A percentile compares a stretch with the other conserved stretches of the same genome.
Conservation (phyloP, 305 asterid genomes). For the Fraxinus paxiana region DNA sequence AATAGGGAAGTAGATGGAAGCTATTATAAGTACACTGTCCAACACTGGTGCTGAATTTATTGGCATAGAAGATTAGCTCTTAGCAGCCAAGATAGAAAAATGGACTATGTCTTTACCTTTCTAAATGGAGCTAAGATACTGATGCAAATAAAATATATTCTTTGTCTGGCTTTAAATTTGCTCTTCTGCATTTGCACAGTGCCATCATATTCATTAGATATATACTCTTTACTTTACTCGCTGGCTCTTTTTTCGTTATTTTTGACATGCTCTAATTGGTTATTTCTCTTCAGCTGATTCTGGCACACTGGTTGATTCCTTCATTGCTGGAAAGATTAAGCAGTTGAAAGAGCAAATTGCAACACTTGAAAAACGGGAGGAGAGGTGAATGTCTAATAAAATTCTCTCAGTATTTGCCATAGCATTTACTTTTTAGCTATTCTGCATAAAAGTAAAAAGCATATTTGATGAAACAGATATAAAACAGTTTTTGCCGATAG, state of each 20-base stretch:
- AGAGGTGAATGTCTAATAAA: conserved; percentile 54
- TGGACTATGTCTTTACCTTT: not conserved
- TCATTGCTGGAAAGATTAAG: conserved; percentile 76
- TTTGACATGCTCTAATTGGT: conserved; percentile 22
- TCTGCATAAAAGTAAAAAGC: conserved; percentile 27
- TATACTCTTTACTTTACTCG: not conserved
- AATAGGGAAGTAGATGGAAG: conserved; percentile 9
- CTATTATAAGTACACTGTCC: not conserved
- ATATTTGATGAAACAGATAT: conserved; percentile 54
- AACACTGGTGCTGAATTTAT: conserved; percentile 8
- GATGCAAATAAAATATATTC: not conserved
- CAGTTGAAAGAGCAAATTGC: conserved; percentile 96
- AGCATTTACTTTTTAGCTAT: conserved; percentile 15
- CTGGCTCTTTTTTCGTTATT: conserved; percentile 7
- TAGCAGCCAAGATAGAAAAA: not conserved
- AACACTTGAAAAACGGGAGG: conserved; percentile 92
- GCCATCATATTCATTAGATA: conserved; percentile 7
- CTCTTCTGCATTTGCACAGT: conserved; percentile 16
- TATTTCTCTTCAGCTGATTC: conserved; percentile 58
- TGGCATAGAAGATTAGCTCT: not conserved
- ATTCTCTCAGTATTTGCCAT: conserved; percentile 14
- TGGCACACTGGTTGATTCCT: conserved; percentile 78
- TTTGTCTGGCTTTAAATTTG: not conserved
- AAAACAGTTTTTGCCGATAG: conserved; percentile 92
- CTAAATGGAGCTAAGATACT: conserved; percentile 1